Evolutionary conservation across 306 rosid species (phyloP), one percentile per base, ranked within the genome.

Genomic region (Dryas drummondii): DNA sequence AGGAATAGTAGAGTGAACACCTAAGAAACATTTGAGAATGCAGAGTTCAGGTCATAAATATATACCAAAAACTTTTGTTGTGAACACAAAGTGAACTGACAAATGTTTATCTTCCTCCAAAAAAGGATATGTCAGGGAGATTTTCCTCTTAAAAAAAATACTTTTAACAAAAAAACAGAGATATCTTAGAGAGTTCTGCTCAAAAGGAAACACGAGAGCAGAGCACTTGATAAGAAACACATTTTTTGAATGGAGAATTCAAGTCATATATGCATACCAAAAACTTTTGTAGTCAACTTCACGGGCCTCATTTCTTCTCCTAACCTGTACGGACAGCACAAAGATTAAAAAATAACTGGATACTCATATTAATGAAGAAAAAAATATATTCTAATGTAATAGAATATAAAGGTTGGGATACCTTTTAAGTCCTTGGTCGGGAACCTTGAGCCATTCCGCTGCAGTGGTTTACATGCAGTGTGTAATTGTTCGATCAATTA

Each of bases 271-370:
- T 70, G 62, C 82, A 41, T 94, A 94, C 98, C 98, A 72, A 94
- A 91, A 73, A 94, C 98, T 84, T 86, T 94, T 47, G 93, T 94
- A 68, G 97, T 91, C 89, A 94, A 86, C 88, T 94, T 94, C 63
- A 94, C 91, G 7, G 98, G 98, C 81, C 98, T 87, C 98, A 94
- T 94, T 86, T 94, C 98, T 90, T 94, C 98, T 76, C 98, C 98
- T 84, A 94, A 94, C 89, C 98, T 94, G 85, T 52, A 66, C 73
- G 76, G 19, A 50, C 77, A 84, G 74, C 70, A 56, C 0, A 84
- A 73, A 76, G 16, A 48, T 56, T 74, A 62, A 60, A 60, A 32
- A 66, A 51, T 40, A 62, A 57, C 72, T 66, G 63, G 82, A 79
- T 80, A 59, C 77, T 54, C 15, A 37, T 62, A 70, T 32, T 26